Conservation (phyloP, 192 early-diverging fungal genomes). For the Coemansia sp. region DNA sequence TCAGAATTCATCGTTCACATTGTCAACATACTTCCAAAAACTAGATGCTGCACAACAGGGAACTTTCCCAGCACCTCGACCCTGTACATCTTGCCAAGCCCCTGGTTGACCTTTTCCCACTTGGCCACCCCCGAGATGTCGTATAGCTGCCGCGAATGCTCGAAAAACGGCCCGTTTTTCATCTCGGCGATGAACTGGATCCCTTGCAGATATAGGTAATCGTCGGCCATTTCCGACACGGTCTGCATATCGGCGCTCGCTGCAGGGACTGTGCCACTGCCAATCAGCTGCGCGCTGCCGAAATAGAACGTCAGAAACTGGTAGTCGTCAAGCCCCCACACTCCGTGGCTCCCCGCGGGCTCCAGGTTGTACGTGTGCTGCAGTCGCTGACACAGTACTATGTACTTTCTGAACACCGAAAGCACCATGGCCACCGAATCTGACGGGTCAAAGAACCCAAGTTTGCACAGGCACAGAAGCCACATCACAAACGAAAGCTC, state of each 20-base stretch:
- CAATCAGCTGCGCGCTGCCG: slow-evolving; percentile 86
- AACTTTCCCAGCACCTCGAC: slow-evolving; percentile 73
- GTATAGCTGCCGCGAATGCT: slow-evolving; percentile 76
- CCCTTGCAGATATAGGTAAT: slow-evolving; percentile 85
- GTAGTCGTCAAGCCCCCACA: slow-evolving; percentile 97
- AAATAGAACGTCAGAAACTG: slow-evolving; percentile 94
- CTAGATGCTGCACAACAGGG: slow-evolving; percentile 78
- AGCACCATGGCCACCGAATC: slow-evolving; percentile 77
- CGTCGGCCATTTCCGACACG: slow-evolving; percentile 59
- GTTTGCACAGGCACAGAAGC: slow-evolving; percentile 73
- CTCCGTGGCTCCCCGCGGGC: slow-evolving; percentile 96
- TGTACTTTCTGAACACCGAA: slow-evolving; percentile 73
- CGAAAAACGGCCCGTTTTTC: slow-evolving; percentile 72
- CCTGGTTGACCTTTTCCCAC: slow-evolving; percentile 75
- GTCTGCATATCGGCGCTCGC: slow-evolving; percentile 65
- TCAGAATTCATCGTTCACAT: not conserved
- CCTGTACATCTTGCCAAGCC: slow-evolving; percentile 74
- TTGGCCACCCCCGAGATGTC: slow-evolving; percentile 71
- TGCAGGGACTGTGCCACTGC: slow-evolving; percentile 69
- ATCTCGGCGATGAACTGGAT: slow-evolving; percentile 76
- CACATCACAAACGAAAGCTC: slow-evolving; percentile 87
- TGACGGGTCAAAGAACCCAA: slow-evolving; percentile 59
- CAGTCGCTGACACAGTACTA: slow-evolving; percentile 74
- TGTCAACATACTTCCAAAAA: slow-evolving; percentile 65
- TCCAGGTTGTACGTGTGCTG: slow-evolving; percentile 86